Percentiles rank a stretch among this genome's conserved stretches.
phyloP scores from a whole-genome alignment of 495 filamentous ascomycete genomes.

The Acidiella bohemica region DNA sequence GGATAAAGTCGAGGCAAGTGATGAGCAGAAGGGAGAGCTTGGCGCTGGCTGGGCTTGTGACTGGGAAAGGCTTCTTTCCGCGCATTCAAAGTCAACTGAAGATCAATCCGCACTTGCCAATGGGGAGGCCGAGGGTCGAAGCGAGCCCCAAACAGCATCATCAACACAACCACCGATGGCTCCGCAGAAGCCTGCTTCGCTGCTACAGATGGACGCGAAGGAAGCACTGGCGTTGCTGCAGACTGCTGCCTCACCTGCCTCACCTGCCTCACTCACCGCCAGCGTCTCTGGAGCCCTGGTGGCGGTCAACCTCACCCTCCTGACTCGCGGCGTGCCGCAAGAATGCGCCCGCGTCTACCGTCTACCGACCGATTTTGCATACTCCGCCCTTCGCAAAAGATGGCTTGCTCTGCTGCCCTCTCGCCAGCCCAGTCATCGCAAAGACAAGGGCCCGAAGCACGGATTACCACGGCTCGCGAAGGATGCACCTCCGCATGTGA shows the following conservation, averaged over 20 bases:
- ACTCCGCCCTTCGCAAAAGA: constrained; percentile 35
- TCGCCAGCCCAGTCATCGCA: constrained; percentile 11
- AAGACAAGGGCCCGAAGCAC: constrained; percentile 9
- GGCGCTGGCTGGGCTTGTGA: constrained; percentile 80
- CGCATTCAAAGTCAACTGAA: not conserved
- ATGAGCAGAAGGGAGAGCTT: constrained; percentile 66
- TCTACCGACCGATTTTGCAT: constrained; percentile 36
- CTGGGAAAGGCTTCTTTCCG: constrained; percentile 51
- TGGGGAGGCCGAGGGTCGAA: not conserved
- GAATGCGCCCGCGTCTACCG: constrained; percentile 61
- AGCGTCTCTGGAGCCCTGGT: constrained; percentile 28
- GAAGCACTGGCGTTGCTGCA: constrained; percentile 13
- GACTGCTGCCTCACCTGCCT: not conserved
- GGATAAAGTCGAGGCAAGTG: constrained; percentile 59
- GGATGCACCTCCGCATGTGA: constrained; percentile 14
- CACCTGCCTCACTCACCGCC: constrained; percentile 9
- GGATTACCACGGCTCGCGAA: constrained; percentile 14
- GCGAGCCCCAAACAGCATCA: not conserved
- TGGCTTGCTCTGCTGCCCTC: constrained; percentile 37
- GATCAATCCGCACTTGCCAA: not conserved
- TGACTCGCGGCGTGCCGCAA: constrained; percentile 45
- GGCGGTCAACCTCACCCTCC: constrained; percentile 45
- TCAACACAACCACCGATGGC: not conserved
- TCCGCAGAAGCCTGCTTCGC: constrained; percentile 2
- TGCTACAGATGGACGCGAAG: constrained; percentile 6